Base-by-base conservation (phyloP, 257 asterid genomes). In the Verbena officinalis region DNA sequence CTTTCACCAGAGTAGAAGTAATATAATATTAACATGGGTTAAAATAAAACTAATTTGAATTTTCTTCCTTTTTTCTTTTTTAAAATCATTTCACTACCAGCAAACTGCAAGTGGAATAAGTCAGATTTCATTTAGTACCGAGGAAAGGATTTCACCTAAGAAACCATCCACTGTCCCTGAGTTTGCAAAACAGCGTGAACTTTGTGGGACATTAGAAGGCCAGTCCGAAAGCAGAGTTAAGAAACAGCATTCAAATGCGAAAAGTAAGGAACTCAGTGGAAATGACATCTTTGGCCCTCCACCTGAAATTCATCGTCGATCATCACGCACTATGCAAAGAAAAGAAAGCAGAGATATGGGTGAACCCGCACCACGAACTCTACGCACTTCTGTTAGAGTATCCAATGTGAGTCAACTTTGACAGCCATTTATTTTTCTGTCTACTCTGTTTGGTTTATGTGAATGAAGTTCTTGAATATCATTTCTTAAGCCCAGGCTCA, bases 241-340 rank as follows among this genome's bases (percentile, higher is more conserved):
- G 81, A 92, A 89, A 80, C 88, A 73, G 45, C 73, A 73, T 16
- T 92, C 97, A 7, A 76, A 87, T 75, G 94, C 98, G 34, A 92
- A 89, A 73, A 60, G 62, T 46, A 92, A 89, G 81, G 98, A 92
- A 70, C 96, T 92, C 19, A 82, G 86, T 70, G 98, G 98, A 42
- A 85, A 81, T 64, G 96, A 89, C 71, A 92, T 92, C 65, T 92
- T 92, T 45, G 97, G 97, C 31, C 91, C 95, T 69, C 96, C 96
- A 34, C 56, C 95, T 2, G 97, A 89, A 71, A 64, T 64, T 63
- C 88, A 85, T 59, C 72, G 77, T 15, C 84, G 91, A 55, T 79
- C 97, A n/a, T 55, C 79, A 20, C 88, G 95, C 49, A 65, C 77
- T 66, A 20, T 62, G 62, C 95, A 78, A 60, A 57, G 75, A 48